Conservation (phyloP, 2,329 filamentous ascomycete genomes). For the Trichophyton rubrum region DNA sequence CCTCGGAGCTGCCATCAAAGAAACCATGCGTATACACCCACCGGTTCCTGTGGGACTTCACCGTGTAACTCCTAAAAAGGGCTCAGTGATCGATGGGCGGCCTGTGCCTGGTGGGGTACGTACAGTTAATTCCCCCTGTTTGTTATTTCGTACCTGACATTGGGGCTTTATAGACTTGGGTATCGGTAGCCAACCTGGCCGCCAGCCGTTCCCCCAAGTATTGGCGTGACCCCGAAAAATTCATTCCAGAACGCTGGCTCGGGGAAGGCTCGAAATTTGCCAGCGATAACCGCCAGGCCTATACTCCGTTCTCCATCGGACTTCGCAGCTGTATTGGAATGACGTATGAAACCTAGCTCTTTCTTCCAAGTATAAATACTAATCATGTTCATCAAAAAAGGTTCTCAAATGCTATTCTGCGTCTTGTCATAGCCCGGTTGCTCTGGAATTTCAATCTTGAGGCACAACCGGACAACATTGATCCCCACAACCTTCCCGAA, state of each 20-base stretch:
- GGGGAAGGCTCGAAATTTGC: not conserved
- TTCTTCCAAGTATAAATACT: not conserved
- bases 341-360: not conserved
- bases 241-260: not conserved
- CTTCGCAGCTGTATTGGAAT: not conserved
- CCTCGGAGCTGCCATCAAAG: constrained; percentile 65
- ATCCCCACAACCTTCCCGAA: not conserved
- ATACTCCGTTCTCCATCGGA: not conserved
- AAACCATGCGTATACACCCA: constrained; percentile 64
- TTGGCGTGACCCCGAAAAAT: not conserved
- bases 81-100: not conserved
- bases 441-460: not conserved
- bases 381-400: not conserved
- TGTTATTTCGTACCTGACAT: not conserved
- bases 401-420: not conserved
- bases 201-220: not conserved
- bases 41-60: constrained; percentile 61
- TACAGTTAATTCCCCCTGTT: not conserved
- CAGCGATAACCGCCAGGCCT: not conserved
- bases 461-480: not conserved
- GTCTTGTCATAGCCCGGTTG: not conserved
- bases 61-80: constrained; percentile 48
- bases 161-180: not conserved
- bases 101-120: not conserved
- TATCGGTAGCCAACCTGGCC: not conserved